A percentile compares a stretch with the other conserved stretches of the same genome.
These are phyloP conservation scores for Colletotrichum liaoningense DNA, from an alignment of 2,329 filamentous ascomycete genomes.

Conservation along the genomic window DNA sequence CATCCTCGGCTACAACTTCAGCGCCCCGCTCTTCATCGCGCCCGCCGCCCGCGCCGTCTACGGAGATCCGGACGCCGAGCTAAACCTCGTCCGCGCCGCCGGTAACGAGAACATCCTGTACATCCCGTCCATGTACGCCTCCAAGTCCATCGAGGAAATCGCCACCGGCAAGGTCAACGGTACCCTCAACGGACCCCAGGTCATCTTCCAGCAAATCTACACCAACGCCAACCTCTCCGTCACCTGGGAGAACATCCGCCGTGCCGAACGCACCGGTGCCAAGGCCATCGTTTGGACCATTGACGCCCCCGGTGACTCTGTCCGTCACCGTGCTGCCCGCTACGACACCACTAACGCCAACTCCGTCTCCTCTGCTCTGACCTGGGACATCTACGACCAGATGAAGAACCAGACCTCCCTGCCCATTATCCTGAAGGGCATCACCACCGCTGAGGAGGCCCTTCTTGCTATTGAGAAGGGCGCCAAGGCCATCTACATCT, in stretches of 20 bases:
- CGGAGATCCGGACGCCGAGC: conserved; percentile 55
- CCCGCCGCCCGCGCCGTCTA: conserved; percentile 58
- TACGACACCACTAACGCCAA: conserved; percentile 38
- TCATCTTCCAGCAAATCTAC: conserved; percentile 47
- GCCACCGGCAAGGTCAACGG: conserved; percentile 41
- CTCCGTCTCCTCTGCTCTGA: conserved; percentile 34
- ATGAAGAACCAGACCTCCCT: conserved; percentile 47
- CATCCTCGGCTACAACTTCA: conserved; percentile 60
- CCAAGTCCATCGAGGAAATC: conserved; percentile 49
- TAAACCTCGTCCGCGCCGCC: conserved; percentile 60
- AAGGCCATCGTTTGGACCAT: conserved; percentile 53
- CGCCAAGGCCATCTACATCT: conserved; percentile 51
- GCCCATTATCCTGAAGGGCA: conserved; percentile 51
- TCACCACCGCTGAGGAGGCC: conserved; percentile 52
- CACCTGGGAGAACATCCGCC: conserved; percentile 46
- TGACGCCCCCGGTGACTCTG: conserved; percentile 42
- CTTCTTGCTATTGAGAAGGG: conserved; percentile 46
- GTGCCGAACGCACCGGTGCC: conserved; percentile 46
- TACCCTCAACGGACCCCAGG: conserved; percentile 42
- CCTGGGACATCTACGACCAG: conserved; percentile 42
- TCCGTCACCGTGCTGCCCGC: conserved; percentile 39
- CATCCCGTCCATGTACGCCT: conserved; percentile 47
- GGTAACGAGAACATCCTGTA: conserved; percentile 59
- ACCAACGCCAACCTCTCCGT: conserved; percentile 45
- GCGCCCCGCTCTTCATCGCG: conserved; percentile 61